Evolutionary conservation across 1,284 basidiomycete genomes (phyloP).

Genomic region (Violaceomyces palustris): DNA sequence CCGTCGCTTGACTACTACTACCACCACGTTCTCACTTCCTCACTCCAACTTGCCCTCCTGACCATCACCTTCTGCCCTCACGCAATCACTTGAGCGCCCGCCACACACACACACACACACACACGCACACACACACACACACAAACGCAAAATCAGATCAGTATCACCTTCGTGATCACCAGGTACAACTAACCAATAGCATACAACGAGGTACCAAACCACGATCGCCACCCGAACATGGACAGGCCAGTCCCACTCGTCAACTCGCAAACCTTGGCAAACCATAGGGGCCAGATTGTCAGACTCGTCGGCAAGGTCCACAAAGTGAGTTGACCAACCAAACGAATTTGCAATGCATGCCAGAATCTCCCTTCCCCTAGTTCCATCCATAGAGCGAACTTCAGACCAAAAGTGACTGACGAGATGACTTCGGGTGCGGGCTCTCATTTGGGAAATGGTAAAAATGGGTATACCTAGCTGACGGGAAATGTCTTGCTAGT

Average conservation of each 20-base stretch:
- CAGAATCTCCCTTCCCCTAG: neutral
- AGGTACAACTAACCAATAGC: no score
- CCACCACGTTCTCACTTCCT: no score
- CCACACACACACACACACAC: neutral
- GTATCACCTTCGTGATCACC: neutral
- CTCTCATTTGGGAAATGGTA: no score
- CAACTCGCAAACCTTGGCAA: slow-evolving; percentile 42
- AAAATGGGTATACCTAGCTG: no score
- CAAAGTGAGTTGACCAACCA: slow-evolving; percentile 10
- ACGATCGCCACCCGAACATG: slow-evolving; percentile 24
- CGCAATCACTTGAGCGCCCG: neutral
- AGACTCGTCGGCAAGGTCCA: slow-evolving; percentile 44
- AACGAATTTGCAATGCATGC: neutral
- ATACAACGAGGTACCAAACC: neutral
- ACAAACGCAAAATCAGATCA: neutral
- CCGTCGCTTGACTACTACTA: no score
- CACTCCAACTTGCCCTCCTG: no score
- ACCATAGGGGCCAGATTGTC: slow-evolving; percentile 30
- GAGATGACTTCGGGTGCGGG: no score
- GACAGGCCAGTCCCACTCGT: slow-evolving; percentile 43
- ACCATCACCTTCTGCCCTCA: slow-evolving; percentile 1
- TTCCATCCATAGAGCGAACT: slow-evolving; percentile 1
- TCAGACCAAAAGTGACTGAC: no score
- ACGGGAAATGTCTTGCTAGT: slow-evolving; percentile 36
- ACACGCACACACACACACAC: neutral